phyloP scores from a whole-genome alignment of 805 yeast species.

The Scheffersomyces ergatensis region DNA sequence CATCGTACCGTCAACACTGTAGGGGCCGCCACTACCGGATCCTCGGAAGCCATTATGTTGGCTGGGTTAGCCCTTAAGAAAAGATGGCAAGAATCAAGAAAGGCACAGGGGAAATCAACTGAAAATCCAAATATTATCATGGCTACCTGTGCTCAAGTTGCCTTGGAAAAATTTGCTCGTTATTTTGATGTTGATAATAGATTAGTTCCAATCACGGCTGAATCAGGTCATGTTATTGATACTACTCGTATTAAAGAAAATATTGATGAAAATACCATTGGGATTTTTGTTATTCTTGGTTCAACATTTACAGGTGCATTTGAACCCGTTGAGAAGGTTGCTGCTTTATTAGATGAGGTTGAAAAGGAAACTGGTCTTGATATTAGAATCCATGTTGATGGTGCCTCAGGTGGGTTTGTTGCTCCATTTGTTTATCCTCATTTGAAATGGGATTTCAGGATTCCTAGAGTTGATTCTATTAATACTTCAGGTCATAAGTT shows the following conservation, averaged over 20 bases:
- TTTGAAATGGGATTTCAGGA: conserved; percentile 78
- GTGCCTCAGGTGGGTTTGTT: conserved; percentile 86
- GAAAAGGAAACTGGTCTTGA: conserved; percentile 64
- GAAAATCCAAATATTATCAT: conserved; percentile 80
- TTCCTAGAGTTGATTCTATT: conserved; percentile 76
- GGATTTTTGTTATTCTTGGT: conserved; percentile 83
- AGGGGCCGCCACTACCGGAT: conserved; percentile 93
- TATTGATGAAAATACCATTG: conserved; percentile 90
- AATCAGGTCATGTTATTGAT: conserved; percentile 66
- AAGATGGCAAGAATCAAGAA: conserved; percentile 73
- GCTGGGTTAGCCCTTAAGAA: conserved; percentile 94
- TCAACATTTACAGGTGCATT: conserved; percentile 93
- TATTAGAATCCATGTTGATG: conserved; percentile 89
- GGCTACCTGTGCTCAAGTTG: conserved; percentile 94
- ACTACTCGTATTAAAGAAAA: conserved; percentile 54
- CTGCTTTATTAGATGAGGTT: conserved; percentile 64
- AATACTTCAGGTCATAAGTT: conserved; percentile 93
- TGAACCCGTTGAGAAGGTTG: conserved; percentile 67
- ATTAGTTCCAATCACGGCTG: conserved; percentile 61
- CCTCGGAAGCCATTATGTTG: conserved; percentile 89
- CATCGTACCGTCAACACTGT: conserved; percentile 43
- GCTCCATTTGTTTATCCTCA: conserved; percentile 83
- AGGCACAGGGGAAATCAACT: conserved; percentile 55
- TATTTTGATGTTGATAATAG: conserved; percentile 90
- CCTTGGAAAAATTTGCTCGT: conserved; percentile 89